Evolutionary conservation across 2,329 filamentous ascomycete genomes (phyloP), one percentile per base, ranked within the genome.

Genomic region (Calcarisporium arbuscula): DNA sequence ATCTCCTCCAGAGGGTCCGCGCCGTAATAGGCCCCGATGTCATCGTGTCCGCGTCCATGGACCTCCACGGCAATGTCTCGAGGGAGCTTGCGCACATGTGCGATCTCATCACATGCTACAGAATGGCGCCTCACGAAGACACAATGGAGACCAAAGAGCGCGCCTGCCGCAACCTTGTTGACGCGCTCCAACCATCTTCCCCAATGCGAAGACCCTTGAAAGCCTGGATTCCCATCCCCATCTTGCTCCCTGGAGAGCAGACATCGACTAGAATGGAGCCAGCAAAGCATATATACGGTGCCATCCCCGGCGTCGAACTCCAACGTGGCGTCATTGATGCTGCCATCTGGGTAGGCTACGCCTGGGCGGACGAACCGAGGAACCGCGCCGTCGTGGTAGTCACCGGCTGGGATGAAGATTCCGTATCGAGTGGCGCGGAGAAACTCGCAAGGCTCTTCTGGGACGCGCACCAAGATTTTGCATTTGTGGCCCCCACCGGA

Each of bases 31-130:
- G 70, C 0, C 49, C 60, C 0, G 46, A 61, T 15, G 64, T 67
- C 7, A 37, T 73, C 10, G 65, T 74, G 6, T 72, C 69, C 2
- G 66, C 70, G 0, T 72, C 68, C 0, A 74, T 74, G 70, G 70
- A 74, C 44, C 53, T 74, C 14, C 70, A 74, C 45, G 70, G 70
- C 4, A 74, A 74, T 41, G 69, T 74, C 7, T 72, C 68, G 8
- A 56, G 58, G 6, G 52, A 61, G 26, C 53, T 74, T 11, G 68
- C 56, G 3, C 67, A 73, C 41, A 60, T 64, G 53, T 62, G 60
- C 4, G 70, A 74, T 43, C 45, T 74, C 7, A 61, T 74, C 15
- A 74, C 70, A 3, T 74, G 70, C 45, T 74, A 69, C 39, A 65
- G 68, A 12, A 69, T 62, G 46, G 68, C 68, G 10, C 70, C 70